phyloP scores from a whole-genome alignment of 805 yeast species.

The Candida caryicola region DNA sequence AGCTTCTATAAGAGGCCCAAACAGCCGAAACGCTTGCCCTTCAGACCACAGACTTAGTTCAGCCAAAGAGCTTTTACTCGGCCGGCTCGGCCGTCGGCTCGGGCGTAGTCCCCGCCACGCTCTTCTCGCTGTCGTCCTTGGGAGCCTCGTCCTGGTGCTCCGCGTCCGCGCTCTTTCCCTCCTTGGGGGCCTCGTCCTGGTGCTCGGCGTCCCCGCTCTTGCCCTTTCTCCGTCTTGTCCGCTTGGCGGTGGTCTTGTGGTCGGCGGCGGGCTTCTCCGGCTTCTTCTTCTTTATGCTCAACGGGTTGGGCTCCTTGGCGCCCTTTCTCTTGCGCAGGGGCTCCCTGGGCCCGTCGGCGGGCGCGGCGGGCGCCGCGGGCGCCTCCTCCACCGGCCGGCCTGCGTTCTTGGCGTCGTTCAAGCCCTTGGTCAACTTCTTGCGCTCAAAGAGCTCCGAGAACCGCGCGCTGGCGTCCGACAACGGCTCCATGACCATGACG shows the following conservation, averaged over 20 bases:
- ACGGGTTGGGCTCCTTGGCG: conserved; percentile 83
- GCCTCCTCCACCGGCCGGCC: conserved; percentile 25
- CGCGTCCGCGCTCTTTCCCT: too few species aligned
- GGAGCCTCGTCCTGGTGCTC: too few species aligned
- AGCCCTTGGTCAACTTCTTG: conserved; percentile 70
- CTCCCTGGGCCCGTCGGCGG: conserved; percentile 15
- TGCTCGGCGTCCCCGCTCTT: background rate
- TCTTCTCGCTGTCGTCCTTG: too few species aligned
- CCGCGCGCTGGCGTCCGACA: conserved; percentile 62
- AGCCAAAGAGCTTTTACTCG: too few species aligned
- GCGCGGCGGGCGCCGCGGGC: background rate
- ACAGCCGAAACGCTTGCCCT: too few species aligned
- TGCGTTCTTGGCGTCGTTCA: conserved; percentile 60
- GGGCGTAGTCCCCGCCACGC: too few species aligned
- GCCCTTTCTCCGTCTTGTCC: conserved; percentile 7
- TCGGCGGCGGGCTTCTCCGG: conserved; percentile 15
- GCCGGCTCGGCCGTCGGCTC: too few species aligned
- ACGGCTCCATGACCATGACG: conserved; percentile 95
- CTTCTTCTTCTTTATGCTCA: conserved; percentile 80
- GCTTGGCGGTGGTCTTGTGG: conserved; percentile 9
- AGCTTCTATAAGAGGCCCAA: too few species aligned
- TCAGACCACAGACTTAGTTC: too few species aligned
- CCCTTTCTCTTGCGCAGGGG: conserved; percentile 54
- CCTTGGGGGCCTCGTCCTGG: too few species aligned
- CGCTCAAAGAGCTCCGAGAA: conserved; percentile 50